Base-by-base conservation (phyloP, 73 alveolate species). In the Paramecium sonneborni region DNA sequence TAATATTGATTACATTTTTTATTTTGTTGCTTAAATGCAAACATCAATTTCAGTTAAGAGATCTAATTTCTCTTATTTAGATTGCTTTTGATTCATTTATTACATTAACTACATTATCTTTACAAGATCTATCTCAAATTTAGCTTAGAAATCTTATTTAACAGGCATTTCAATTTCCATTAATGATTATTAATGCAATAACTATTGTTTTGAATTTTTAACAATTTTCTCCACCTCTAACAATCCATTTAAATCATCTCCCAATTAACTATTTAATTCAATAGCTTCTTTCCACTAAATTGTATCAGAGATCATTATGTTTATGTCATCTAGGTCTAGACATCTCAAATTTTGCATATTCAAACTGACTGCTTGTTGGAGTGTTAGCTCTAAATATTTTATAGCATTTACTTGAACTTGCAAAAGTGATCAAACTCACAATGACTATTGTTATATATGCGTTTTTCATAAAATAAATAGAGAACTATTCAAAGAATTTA, bases 381-480 rank as follows among this genome's bases (percentile, higher is more conserved):
- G 84, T 30, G 84, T 62, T 62, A 62, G 84, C 84, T 62, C 84
- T 62, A 62, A 62, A 62, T 62, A 32, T 30, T 30, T 62, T 62
- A 62, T 62, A 30, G 39, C 84, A 26, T 62, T 52, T 62, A 62
- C 84, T 62, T 62, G 84, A 62, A 62, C 44, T 62, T 32, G 52
- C 44, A 12, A 62, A 62, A 30, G 84, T 62, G 46, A 62, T 43
- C 39, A 62, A 14, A 30, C 84, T 32, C 26, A 62, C 84, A 26
- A 62, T 30, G 52, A 62, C 84, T 30, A 62, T 62, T 32, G 26
- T 32, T 62, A 62, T 62, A 62, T 62, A 62, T 62, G 84, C 84
- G 84, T 62, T 62, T 62, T 62, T 62, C 84, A 62, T 62, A 1
- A 52, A 18, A 52, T 52, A n/a, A 52, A 52, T 52, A 18, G 68